Base-by-base conservation (phyloP, 352 stramenopile species). In the Hyphochytrium catenoides region DNA sequence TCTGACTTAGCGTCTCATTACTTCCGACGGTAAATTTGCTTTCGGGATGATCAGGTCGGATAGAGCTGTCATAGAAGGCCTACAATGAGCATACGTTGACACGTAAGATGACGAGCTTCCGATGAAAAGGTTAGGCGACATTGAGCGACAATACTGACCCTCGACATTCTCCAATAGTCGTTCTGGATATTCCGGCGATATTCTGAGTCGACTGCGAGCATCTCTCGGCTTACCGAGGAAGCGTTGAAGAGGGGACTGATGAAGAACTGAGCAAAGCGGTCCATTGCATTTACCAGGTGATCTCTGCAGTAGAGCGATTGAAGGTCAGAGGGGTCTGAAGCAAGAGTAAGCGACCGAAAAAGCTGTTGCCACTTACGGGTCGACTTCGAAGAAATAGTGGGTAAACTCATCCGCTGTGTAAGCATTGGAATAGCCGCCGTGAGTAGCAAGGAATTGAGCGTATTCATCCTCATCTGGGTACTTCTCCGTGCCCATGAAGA, bases 251-350 rank as follows among this genome's bases (percentile, higher is more conserved):
- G 46, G 18, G 74, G 74, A 3, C 46, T 44, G 21, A 85, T 62
- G 51, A 91, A 91, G 39, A 84, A 89, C 47, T 86, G 64, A 9
- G 72, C 64, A 54, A 91, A 89, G 39, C 70, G 75, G 29, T 78
- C 59, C 9, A 79, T 48, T 6, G 61, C 58, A 15, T 57, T 21
- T 0, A 30, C 29, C 11, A 74, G 36, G 24, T 36, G n/a, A n/a
- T n/a, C n/a, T n/a, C n/a, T n/a, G n/a, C n/a, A n/a, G n/a, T n/a
- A n/a, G n/a, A n/a, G n/a, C n/a, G n/a, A n/a, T n/a, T n/a, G n/a
- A n/a, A n/a, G n/a, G n/a, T n/a, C n/a, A n/a, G n/a, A n/a, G n/a
- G n/a, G n/a, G n/a, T n/a, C n/a, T n/a, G n/a, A n/a, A n/a, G n/a
- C n/a, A n/a, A n/a, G n/a, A n/a, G n/a, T n/a, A n/a, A n/a, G n/a